Conservation (phyloP, 306 rosid species). For the Benincasa hispida region DNA sequence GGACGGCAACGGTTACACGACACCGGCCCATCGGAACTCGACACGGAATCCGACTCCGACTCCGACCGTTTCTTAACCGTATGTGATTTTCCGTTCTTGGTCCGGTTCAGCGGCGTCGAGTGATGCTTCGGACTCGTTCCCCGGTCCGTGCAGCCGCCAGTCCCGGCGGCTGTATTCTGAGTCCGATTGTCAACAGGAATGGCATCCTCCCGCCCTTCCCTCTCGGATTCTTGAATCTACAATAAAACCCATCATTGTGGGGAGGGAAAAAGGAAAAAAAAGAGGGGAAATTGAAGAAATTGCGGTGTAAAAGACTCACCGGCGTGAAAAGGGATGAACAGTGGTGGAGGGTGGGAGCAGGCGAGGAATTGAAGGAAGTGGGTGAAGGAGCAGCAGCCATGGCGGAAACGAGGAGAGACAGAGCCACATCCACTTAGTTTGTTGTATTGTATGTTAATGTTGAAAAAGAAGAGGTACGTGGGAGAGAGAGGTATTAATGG, state of each 20-base stretch:
- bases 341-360: conserved; percentile 10
- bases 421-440: not conserved
- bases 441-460: too few species aligned
- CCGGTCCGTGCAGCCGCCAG: conserved; percentile 9
- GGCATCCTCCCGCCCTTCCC: conserved; percentile 1
- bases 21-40: conserved; percentile 38
- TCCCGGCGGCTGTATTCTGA: conserved; percentile 14
- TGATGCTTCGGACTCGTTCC: conserved; percentile 24
- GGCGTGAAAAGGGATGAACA: conserved; percentile 32
- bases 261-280: not conserved
- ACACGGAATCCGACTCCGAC: conserved; percentile 16
- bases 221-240: conserved; percentile 68
- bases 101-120: conserved; percentile 34
- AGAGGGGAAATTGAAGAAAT: not conserved
- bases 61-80: conserved; percentile 35
- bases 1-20: conserved; percentile 90
- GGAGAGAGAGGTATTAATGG: not conserved
- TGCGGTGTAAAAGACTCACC: conserved; percentile 8
- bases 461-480: too few species aligned
- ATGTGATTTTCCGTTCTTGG: conserved; percentile 13
- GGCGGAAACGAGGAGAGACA: not conserved
- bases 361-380: not conserved
- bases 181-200: conserved; percentile 20
- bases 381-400: conserved; percentile 25
- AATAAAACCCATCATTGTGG: not conserved